Percentiles rank a stretch among this genome's conserved stretches.
Evolutionary conservation across 106 monocot genomes (phyloP).

Genomic region (Allium sativum): DNA sequence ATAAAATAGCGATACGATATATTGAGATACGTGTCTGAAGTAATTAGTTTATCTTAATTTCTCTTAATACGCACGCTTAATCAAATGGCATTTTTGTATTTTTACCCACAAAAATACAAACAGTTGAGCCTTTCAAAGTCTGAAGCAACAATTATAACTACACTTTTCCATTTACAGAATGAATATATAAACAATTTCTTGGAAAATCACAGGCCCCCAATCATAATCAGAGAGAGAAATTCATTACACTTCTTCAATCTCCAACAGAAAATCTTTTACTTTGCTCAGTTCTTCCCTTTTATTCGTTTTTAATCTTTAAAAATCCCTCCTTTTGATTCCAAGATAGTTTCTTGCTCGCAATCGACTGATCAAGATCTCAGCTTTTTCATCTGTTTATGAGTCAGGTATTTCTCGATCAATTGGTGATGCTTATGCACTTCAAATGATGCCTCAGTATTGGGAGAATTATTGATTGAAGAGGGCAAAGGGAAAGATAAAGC

Average conservation of each 20-base stretch:
- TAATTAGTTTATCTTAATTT: background rate
- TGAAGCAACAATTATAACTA: slow-evolving; percentile 6
- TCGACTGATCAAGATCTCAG: background rate
- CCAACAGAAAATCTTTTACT: background rate
- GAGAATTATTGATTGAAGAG: background rate
- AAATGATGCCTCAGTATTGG: background rate
- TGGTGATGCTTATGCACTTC: too few relatives aligned
- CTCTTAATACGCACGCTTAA: background rate
- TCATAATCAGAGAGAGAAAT: background rate
- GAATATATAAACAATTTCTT: background rate
- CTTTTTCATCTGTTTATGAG: background rate
- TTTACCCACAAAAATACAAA: background rate
- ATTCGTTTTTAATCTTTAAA: background rate
- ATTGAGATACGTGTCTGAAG: background rate
- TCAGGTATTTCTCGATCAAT: background rate
- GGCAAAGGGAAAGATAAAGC: background rate
- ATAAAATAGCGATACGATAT: background rate
- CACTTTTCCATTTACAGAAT: background rate
- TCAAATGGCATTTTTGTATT: background rate
- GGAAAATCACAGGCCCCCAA: background rate
- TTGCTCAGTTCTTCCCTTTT: background rate
- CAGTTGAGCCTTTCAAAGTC: slow-evolving; percentile 6
- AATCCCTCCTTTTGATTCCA: background rate
- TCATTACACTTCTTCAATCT: background rate
- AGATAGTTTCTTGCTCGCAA: background rate